These are phyloP conservation scores for Lactarius hengduanensis DNA, from an alignment of 768 basidiomycete species.

Conservation along the genomic window DNA sequence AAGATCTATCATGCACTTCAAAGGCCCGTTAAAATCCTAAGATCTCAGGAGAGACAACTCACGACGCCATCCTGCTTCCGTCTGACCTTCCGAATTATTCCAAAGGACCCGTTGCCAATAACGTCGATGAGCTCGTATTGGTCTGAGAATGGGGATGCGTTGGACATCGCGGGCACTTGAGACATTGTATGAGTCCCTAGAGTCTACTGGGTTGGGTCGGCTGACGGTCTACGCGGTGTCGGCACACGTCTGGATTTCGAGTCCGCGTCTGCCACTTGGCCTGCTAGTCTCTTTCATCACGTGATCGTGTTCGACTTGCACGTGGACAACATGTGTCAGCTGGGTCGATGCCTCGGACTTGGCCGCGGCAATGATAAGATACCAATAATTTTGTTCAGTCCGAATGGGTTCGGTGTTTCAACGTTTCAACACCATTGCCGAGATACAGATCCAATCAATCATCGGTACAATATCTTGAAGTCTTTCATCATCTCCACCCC, in stretches of 20 bases:
- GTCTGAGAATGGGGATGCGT: slow-evolving; percentile 51
- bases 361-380: no score
- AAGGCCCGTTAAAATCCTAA: slow-evolving; percentile 10
- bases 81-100: slow-evolving; percentile 93
- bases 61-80: slow-evolving; percentile 82
- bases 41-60: slow-evolving; percentile 35
- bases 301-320: slow-evolving; percentile 25
- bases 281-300: background rate
- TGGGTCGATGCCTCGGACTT: no score
- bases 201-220: background rate
- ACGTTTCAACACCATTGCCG: no score
- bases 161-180: slow-evolving; percentile 17
- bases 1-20: slow-evolving; percentile 52
- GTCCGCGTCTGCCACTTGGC: background rate
- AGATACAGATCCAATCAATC: no score
- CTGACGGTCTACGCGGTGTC: slow-evolving; percentile 4
- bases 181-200: background rate
- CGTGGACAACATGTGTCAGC: background rate
- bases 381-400: no score
- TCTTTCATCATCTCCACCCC: no score
- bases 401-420: no score
- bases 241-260: background rate
- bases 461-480: no score
- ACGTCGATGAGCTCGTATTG: slow-evolving; percentile 86
- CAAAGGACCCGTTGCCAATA: slow-evolving; percentile 97